Evolutionary conservation across 2,329 filamentous ascomycete species (phyloP), one percentile per base, ranked within the genome.

Genomic region (Phoma herbarum): DNA sequence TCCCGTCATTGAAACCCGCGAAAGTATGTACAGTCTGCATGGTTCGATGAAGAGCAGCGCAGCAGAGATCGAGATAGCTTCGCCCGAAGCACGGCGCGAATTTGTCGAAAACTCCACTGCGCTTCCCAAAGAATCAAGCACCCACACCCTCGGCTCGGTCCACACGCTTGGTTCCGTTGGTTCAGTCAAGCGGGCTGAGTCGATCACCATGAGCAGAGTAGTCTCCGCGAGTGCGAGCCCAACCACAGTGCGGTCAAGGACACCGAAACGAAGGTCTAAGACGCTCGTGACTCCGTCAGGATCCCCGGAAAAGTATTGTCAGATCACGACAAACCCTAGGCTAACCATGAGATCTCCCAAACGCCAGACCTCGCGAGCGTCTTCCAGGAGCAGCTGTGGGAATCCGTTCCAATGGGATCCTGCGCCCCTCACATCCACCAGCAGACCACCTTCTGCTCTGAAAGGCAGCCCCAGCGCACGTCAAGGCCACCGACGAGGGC

Each of bases 321-420:
- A 44, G 70, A 77, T 52, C 69, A 72, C 26, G 61, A 63, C 23
- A 73, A 71, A 56, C 58, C 61, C 31, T 55, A 69, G 72, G 14
- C 69, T 75, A 7, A 76, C 74, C 37, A 61, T 73, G n/a, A 60
- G 61, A 9, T 68, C 65, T 1, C 75, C 75, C 0, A 72, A 73
- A 20, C 71, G 79, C 18, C 75, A 79, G 59, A 68, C 75, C 22
- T 81, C 79, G 2, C 71, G 76, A 41, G 72, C 76, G 2, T 80
- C 74, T 16, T 76, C 78, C 5, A 71, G 74, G n/a, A 81, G 78
- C 60, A 81, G 79, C 63, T 78, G 79, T 44, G 78, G 78, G 3
- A 80, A 81, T 53, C 79, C 80, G 0, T 81, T 81, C 52, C 79
- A 80, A 52, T 81, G 78, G 79, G 80, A 81, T 57, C 71, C 68